Percentiles rank a stretch among this genome's conserved stretches.
phyloP scores from a whole-genome alignment of 2,329 filamentous ascomycete genomes.

The Phaeoacremonium minimum region DNA sequence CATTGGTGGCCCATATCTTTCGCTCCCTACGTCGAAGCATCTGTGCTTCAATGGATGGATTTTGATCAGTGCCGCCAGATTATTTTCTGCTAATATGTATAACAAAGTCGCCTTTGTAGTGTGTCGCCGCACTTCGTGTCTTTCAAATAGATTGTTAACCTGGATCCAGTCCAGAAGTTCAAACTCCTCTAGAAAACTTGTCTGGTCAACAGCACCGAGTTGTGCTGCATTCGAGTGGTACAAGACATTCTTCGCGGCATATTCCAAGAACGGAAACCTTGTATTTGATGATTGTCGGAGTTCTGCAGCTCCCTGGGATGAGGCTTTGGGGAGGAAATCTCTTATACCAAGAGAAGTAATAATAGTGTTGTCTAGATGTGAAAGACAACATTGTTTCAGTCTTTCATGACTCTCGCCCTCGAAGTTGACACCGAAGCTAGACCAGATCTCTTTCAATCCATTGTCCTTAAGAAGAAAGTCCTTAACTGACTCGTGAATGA shows the following conservation, averaged over 20 bases:
- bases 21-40: background rate
- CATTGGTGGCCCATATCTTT: background rate
- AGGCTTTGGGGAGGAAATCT: too few species aligned
- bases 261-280: slow-evolving; percentile 40
- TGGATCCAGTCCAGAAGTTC: slow-evolving; percentile 17
- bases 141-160: slow-evolving; percentile 23
- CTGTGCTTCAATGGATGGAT: background rate
- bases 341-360: background rate
- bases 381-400: slow-evolving; percentile 36
- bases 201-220: slow-evolving; percentile 17
- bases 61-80: background rate
- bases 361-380: slow-evolving; percentile 24
- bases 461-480: slow-evolving; percentile 37
- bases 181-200: slow-evolving; percentile 24
- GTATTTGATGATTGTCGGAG: background rate
- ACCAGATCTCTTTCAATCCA: slow-evolving; percentile 23
- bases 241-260: slow-evolving; percentile 33
- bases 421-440: slow-evolving; percentile 24
- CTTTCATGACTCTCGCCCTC: slow-evolving; percentile 31
- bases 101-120: background rate
- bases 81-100: slow-evolving; percentile 16
- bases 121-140: slow-evolving; percentile 3
- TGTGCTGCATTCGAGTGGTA: slow-evolving; percentile 33
- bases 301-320: background rate
- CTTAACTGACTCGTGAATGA: slow-evolving; percentile 47